Conservation (phyloP, 306 rosid species). For the Medicago arabica region DNA sequence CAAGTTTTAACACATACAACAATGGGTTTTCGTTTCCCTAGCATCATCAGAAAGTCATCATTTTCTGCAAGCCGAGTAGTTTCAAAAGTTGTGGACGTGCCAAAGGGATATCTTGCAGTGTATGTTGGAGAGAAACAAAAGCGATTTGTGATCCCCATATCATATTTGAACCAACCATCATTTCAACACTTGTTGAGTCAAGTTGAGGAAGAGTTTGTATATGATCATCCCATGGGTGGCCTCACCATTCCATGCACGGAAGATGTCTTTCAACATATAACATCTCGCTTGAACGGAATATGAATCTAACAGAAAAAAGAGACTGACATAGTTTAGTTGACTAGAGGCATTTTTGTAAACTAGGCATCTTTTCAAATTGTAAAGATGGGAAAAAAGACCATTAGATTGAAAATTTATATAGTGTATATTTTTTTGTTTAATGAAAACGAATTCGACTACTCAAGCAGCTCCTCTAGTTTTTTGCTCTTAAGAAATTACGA, state of each 20-base stretch:
- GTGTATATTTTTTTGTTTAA: background rate
- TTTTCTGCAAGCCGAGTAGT: background rate
- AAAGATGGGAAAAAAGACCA: background rate
- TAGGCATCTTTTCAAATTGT: background rate
- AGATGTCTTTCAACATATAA: background rate
- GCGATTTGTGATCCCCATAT: background rate
- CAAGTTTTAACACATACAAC: background rate
- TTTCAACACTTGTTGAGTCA: background rate
- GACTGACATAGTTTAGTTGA: conserved; percentile 2
- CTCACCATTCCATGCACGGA: conserved; percentile 51
- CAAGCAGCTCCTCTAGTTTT: background rate
- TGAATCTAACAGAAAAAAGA: background rate
- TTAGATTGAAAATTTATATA: background rate
- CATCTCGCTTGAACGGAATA: conserved; percentile 10
- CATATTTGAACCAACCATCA: background rate
- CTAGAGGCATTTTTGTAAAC: background rate
- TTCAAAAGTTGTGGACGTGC: conserved; percentile 32
- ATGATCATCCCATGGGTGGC: conserved; percentile 42
- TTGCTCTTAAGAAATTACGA: background rate
- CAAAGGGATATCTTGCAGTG: conserved; percentile 55
- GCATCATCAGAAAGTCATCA: background rate
- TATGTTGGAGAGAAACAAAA: conserved; percentile 46
- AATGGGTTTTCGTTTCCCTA: background rate
- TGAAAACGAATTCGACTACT: background rate
- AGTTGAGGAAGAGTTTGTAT: conserved; percentile 21